phyloP scores from a whole-genome alignment of 352 stramenopile genomes.

The Phytophthora sansomeana region DNA sequence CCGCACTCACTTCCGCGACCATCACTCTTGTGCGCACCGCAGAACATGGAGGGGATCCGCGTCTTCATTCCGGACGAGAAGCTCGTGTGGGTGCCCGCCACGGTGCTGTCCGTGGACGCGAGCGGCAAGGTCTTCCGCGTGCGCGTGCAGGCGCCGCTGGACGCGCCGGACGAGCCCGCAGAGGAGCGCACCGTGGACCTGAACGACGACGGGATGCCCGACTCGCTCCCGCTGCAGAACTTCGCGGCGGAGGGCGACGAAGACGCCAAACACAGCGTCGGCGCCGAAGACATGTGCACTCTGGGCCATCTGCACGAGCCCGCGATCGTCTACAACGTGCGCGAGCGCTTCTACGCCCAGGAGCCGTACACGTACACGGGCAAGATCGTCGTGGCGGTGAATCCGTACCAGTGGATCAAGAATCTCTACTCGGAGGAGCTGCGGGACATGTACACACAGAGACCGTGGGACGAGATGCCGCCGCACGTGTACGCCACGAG shows the following conservation, averaged over 20 bases:
- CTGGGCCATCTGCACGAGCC: conserved; percentile 91
- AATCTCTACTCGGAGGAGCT: conserved; percentile 85
- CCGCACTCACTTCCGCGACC: conserved; percentile 10
- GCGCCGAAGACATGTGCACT: conserved; percentile 87
- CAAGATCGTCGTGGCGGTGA: conserved; percentile 97
- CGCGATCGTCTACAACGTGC: conserved; percentile 94
- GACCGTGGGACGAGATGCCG: conserved; percentile 71
- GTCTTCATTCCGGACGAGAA: conserved; percentile 87
- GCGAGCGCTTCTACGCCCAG: conserved; percentile 81
- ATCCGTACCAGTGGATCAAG: conserved; percentile 95
- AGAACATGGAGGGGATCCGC: conserved; percentile 75
- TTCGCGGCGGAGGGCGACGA: conserved; percentile 7
- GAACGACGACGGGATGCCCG: conserved; percentile 75
- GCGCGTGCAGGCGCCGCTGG: conserved; percentile 47
- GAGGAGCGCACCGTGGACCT: conserved; percentile 75
- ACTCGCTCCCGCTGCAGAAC: conserved; percentile 84
- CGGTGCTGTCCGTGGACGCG: conserved; percentile 69
- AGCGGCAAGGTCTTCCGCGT: conserved; percentile 74
- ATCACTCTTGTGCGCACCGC: conserved; percentile 34
- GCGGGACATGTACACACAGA: conserved; percentile 74
- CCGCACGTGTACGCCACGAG: conserved; percentile 93
- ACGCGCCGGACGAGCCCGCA: conserved; percentile 33
- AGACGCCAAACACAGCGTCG: conserved; percentile 42
- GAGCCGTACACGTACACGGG: conserved; percentile 97
- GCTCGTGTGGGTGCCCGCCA: conserved; percentile 84